Evolutionary conservation across 345 rosid genomes (phyloP).

Genomic region (Syzygium grande): DNA sequence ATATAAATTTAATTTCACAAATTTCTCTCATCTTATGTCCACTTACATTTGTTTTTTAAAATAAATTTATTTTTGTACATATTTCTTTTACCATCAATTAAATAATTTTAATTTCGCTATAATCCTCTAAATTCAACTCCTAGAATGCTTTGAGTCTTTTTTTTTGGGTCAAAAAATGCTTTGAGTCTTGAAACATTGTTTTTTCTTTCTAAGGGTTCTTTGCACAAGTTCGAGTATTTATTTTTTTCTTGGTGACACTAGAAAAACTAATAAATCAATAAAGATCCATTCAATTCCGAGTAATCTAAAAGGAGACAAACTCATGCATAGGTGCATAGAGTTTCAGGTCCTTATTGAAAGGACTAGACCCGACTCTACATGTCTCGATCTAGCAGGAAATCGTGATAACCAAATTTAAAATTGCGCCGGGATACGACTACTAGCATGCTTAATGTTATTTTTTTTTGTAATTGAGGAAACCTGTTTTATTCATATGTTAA

Average conservation of each 20-base stretch:
- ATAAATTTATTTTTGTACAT: not conserved
- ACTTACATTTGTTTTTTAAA: not conserved
- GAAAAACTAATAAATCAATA: not conserved
- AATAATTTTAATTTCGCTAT: not conserved
- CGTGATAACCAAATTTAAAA: not conserved
- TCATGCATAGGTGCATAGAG: too few relatives aligned
- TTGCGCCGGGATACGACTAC: fast-evolving
- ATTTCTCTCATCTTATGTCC: not conserved
- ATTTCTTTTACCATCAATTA: not conserved
- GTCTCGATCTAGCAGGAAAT: not conserved
- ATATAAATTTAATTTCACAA: not conserved
- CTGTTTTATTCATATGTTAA: too few relatives aligned
- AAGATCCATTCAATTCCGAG: not conserved
- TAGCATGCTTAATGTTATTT: not conserved
- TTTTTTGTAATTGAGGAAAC: not conserved
- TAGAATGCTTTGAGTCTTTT: not conserved
- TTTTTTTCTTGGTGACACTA: not conserved
- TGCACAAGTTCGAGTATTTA: not conserved
- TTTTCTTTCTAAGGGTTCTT: not conserved
- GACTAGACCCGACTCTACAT: not conserved
- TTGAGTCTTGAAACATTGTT: not conserved
- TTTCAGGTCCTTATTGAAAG: not conserved
- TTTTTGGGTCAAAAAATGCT: not conserved
- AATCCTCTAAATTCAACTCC: not conserved
- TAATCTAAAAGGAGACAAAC: too few relatives aligned